Base-by-base conservation (phyloP, 2,329 filamentous ascomycete genomes). In the Colletotrichum sp. region DNA sequence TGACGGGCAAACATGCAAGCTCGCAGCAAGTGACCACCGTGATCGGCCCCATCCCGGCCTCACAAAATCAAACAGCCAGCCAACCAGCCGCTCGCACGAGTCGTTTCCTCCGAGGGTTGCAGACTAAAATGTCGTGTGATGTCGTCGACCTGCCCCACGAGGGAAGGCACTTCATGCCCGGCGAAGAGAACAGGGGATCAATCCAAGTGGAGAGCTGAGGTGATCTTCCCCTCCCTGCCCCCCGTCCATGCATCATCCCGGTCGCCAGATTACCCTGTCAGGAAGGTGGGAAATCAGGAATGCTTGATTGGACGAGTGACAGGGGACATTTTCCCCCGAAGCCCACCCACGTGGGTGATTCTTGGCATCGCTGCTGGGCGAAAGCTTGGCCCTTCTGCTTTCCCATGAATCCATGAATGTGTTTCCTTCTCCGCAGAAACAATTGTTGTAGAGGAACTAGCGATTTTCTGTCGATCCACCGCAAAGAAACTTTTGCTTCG, bases 351-450 rank as follows among this genome's bases (percentile, higher is more conserved):
- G 72, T 66, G 72, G 59, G 60, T 3, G 16, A 12, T 52, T 52
- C 67, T 75, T 68, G 69, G 69, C 72, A 72, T 72, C 36, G 62
- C n/a, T 21, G 52, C 52, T 63, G 62, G 72, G 52, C 69, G 24
- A 72, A 75, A 72, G 72, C 72, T 75, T 75, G 72, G 39, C 57
- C n/a, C 26, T 12, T 4, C 8, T 28, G 26, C 36, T 34, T 49
- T 32, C 52, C 24, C 49, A 30, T 13, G 57, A 21, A 34, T n/a
- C 34, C 34, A 16, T 34, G n/a, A 21, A 12, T 13, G 6, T 52
- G 44, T 52, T 52, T 52, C 18, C 30, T 32, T 28, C 57, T 60
- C 52, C 66, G 26, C 52, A 44, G 30, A n/a, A 34, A 57, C 49
- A 21, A 0, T 21, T 49, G 10, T 21, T 1, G 16, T 6, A 6